Evolutionary conservation across 495 filamentous ascomycete genomes (phyloP).

Genomic region (Pseudotulostoma volvatum): DNA sequence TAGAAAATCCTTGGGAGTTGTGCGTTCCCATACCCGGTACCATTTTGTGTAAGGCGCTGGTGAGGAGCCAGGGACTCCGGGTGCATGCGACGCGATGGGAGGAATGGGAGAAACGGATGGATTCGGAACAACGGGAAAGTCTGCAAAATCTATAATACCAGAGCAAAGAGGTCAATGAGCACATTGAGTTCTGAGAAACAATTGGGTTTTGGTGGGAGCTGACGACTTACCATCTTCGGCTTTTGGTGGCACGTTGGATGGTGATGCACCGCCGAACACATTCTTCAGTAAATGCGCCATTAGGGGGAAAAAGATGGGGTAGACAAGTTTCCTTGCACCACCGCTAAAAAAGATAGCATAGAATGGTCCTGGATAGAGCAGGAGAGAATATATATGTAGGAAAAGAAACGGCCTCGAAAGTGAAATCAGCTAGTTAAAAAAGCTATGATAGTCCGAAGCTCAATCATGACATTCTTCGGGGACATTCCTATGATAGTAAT

Average conservation of each 20-base stretch:
- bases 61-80: constrained; percentile 29
- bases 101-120: constrained; percentile 35
- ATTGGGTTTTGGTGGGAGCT: constrained; percentile 1
- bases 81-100: constrained; percentile 20
- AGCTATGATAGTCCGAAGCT: too few species aligned
- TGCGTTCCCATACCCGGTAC: constrained; percentile 92
- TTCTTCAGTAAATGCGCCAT: constrained; percentile 59
- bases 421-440: too few species aligned
- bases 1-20: constrained; percentile 64
- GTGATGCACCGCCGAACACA: constrained; percentile 47
- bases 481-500: too few species aligned
- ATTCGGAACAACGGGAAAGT: constrained; percentile 54
- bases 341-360: constrained; percentile 2
- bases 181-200: not conserved
- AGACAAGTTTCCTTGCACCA: constrained; percentile 1
- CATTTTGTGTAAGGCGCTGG: constrained; percentile 67
- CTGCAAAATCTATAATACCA: constrained; percentile 50
- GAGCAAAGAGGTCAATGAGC: not conserved
- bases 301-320: constrained; percentile 3
- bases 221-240: constrained; percentile 43
- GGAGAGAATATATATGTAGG: constrained; percentile 1
- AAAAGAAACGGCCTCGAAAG: too few species aligned
- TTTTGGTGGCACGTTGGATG: constrained; percentile 30
- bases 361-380: constrained; percentile 1
- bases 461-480: too few species aligned